phyloP scores from a whole-genome alignment of 2,329 filamentous ascomycete genomes.

The Elsinoe fawcettii region DNA sequence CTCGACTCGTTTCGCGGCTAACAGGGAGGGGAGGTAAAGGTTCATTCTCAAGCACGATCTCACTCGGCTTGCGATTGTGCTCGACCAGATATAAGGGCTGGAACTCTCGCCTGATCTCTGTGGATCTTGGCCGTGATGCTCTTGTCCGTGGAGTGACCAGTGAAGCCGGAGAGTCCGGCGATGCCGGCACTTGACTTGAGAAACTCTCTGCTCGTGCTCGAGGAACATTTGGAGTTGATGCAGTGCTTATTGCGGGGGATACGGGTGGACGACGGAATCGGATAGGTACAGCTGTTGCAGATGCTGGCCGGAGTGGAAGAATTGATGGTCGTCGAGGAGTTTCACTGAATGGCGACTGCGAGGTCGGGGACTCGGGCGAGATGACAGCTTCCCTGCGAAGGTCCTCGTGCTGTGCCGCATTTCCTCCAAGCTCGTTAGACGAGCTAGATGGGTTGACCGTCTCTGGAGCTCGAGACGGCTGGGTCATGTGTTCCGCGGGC shows the following conservation, averaged over 20 bases:
- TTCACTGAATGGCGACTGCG: slow-evolving; percentile 15
- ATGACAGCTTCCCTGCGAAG: slow-evolving; percentile 8
- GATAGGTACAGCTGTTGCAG: slow-evolving; percentile 30
- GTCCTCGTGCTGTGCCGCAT: not conserved
- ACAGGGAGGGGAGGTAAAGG: slow-evolving; percentile 46
- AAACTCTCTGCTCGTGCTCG: slow-evolving; percentile 28
- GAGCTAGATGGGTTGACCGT: not conserved
- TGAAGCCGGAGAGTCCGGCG: slow-evolving; percentile 22
- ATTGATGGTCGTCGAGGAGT: slow-evolving; percentile 19
- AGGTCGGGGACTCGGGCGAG: slow-evolving; percentile 26
- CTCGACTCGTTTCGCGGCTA: slow-evolving; percentile 37
- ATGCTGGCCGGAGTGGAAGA: slow-evolving; percentile 21
- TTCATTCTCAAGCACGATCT: slow-evolving; percentile 33
- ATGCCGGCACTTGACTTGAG: slow-evolving; percentile 20
- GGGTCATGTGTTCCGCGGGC: slow-evolving; percentile 28
- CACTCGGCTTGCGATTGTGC: slow-evolving; percentile 44
- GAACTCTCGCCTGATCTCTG: slow-evolving; percentile 47
- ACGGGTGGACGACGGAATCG: slow-evolving; percentile 28
- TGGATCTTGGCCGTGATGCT: slow-evolving; percentile 18
- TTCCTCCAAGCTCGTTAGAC: not conserved
- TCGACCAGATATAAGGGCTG: slow-evolving; percentile 79
- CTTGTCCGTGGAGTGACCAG: slow-evolving; percentile 18
- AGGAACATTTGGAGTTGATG: not conserved
- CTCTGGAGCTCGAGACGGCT: slow-evolving; percentile 20
- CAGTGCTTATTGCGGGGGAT: slow-evolving; percentile 20